These are phyloP conservation scores for Thuja plicata DNA, from an alignment of 83 land plant species.

Conservation along the genomic window DNA sequence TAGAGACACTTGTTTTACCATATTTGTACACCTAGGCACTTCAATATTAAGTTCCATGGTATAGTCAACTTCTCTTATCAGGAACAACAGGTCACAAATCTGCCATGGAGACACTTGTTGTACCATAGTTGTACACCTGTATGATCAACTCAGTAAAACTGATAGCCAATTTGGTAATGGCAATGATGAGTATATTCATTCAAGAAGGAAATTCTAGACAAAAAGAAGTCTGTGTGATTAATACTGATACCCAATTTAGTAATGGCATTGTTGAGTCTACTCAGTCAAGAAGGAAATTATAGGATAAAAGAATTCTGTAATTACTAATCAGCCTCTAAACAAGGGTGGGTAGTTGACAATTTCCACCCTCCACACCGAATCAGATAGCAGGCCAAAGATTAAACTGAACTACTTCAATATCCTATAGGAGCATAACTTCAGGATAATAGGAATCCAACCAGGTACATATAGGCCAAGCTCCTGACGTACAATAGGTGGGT, in stretches of 20 bases:
- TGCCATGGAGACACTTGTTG: neutral
- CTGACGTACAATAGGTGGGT: neutral
- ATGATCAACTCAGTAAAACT: neutral
- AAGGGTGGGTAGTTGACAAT: neutral
- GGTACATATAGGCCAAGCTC: neutral
- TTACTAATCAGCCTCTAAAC: neutral
- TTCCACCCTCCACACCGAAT: neutral
- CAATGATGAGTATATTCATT: neutral
- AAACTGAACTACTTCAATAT: neutral
- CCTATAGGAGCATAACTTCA: neutral
- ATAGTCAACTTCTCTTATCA: neutral
- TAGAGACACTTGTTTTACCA: neutral
- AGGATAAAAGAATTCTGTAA: neutral
- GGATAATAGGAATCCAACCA: neutral
- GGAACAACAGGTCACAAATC: neutral
- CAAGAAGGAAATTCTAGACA: neutral
- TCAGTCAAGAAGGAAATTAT: neutral
- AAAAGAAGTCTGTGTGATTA: neutral
- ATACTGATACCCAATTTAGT: neutral
- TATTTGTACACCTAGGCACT: neutral
- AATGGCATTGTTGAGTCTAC: neutral
- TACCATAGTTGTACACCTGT: neutral
- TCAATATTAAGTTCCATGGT: neutral
- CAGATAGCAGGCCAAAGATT: neutral
- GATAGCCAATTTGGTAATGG: neutral